Base-by-base conservation (phyloP, 768 basidiomycete species). In the Hydnum rufescens region DNA sequence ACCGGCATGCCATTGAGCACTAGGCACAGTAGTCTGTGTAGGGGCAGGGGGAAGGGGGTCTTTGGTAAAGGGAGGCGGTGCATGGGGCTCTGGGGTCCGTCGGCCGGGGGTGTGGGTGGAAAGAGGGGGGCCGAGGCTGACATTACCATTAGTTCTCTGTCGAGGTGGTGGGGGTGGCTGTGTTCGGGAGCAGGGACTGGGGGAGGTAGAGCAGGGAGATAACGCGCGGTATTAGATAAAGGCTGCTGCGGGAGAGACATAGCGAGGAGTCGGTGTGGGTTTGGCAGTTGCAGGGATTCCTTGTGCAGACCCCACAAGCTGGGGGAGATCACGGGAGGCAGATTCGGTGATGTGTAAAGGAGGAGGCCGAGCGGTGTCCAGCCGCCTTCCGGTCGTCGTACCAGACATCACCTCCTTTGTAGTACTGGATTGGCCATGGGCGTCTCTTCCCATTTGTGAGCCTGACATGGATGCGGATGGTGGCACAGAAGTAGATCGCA, bases 271-370 rank as follows among this genome's bases (percentile, higher is more conserved):
- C 61, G 47, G 67, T 65, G 23, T 71, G 71, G 58, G n/a, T 44
- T 42, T 47, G 13, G 54, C 54, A 39, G 36, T 13, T 22, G 58
- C 54, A 22, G 34, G 61, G 55, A 18, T 60, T 62, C 4, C 42
- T 13, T 56, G 42, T 39, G 74, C 54, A 29, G 54, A 78, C 49
- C 78, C 74, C 39, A 82, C 73, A 53, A 88, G 68, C 19, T 76
- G 76, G 4, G 87, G 87, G 1, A 89, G 74, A 60, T 81, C 79
- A 16, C 69, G 66, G 36, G 77, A 68, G 3, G 68, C 68, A 6
- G 70, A 62, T 54, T 71, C 70, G 18, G 74, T 71, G 5, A 93
- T 70, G 57, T 82, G 76, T n/a, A 93, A 68, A 0, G 89, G 88
- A 0, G 88, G 81, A 3, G 88, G 89, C 55, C 88, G 70, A 73